These are phyloP conservation scores for Epichloe aotearoae DNA, from an alignment of 2,329 filamentous ascomycete species.

Conservation along the genomic window DNA sequence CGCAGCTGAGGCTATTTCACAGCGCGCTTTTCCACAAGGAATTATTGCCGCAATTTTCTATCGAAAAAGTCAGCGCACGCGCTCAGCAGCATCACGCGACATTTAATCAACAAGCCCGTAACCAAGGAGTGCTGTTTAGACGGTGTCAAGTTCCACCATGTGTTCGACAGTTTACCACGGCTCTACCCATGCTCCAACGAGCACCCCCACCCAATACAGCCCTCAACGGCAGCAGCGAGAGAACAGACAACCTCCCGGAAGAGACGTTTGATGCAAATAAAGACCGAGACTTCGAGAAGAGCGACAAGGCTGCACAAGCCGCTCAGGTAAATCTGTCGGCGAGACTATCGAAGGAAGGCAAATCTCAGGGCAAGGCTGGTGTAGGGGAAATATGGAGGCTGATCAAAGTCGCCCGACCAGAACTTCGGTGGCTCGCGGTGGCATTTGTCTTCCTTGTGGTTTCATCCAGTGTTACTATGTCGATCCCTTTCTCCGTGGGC, in stretches of 20 bases:
- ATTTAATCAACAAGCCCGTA: background rate
- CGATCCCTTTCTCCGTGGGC: constrained; percentile 90
- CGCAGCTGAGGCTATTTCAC: background rate
- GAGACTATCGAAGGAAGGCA: constrained; percentile 72
- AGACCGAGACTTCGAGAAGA: constrained; percentile 43
- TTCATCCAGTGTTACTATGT: constrained; percentile 89
- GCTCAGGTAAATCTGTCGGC: constrained; percentile 83
- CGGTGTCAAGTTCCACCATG: background rate
- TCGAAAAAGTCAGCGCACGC: constrained; percentile 1
- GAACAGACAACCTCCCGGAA: constrained; percentile 14
- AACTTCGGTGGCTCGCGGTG: constrained; percentile 60
- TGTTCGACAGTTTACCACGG: constrained; percentile 19
- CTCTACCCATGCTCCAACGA: constrained; percentile 10
- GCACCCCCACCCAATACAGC: constrained; percentile 16
- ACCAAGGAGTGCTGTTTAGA: background rate
- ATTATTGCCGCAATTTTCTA: background rate
- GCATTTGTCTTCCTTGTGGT: constrained; percentile 80
- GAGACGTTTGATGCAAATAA: constrained; percentile 16
- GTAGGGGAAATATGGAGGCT: constrained; percentile 71
- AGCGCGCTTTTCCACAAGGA: background rate
- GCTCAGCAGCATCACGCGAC: background rate
- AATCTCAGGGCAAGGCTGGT: constrained; percentile 43
- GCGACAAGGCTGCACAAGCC: constrained; percentile 75
- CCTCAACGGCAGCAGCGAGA: constrained; percentile 25
- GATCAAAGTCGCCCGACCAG: constrained; percentile 78